Percentiles rank a stretch among this genome's conserved stretches.
These are phyloP conservation scores for Zizania latifolia DNA, from an alignment of 176 grass and related monocot genomes.

Conservation along the genomic window DNA sequence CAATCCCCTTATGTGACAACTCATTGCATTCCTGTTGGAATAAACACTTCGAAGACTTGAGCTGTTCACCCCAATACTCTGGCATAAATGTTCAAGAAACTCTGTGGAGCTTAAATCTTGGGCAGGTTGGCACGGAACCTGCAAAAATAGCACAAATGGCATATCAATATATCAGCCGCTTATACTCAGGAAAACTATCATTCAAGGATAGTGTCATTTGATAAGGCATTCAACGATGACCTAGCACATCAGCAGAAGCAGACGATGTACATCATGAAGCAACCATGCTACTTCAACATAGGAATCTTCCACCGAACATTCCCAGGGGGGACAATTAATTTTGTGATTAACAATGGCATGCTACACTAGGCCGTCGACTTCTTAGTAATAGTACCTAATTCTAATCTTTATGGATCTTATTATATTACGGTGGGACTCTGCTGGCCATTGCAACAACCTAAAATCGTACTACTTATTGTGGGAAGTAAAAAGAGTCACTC, in stretches of 20 bases:
- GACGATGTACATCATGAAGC: slow-evolving; percentile 17
- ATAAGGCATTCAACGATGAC: slow-evolving; percentile 26
- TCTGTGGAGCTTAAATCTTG: background rate
- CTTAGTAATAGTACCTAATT: too few species aligned
- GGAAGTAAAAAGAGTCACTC: background rate
- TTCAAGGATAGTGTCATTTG: background rate
- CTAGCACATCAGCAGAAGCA: background rate
- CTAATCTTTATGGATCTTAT: slow-evolving; percentile 6
- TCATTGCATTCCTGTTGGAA: slow-evolving; percentile 1
- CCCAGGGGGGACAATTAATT: slow-evolving; percentile 4
- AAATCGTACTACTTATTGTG: background rate
- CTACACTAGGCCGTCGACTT: slow-evolving; percentile 7
- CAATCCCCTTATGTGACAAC: slow-evolving; percentile 18
- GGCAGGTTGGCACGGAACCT: background rate
- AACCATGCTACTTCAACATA: background rate
- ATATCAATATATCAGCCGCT: slow-evolving; percentile 1
- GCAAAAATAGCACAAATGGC: slow-evolving; percentile 1
- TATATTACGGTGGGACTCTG: background rate
- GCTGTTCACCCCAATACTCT: background rate
- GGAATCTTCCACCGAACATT: slow-evolving; percentile 24
- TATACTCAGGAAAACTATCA: background rate
- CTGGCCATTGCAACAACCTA: background rate
- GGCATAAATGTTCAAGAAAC: background rate
- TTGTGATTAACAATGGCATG: slow-evolving; percentile 21
- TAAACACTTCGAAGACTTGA: slow-evolving; percentile 1